These are phyloP conservation scores for Phaeophleospora eucalypticola DNA, from an alignment of 2,329 filamentous ascomycete species.

Conservation along the genomic window DNA sequence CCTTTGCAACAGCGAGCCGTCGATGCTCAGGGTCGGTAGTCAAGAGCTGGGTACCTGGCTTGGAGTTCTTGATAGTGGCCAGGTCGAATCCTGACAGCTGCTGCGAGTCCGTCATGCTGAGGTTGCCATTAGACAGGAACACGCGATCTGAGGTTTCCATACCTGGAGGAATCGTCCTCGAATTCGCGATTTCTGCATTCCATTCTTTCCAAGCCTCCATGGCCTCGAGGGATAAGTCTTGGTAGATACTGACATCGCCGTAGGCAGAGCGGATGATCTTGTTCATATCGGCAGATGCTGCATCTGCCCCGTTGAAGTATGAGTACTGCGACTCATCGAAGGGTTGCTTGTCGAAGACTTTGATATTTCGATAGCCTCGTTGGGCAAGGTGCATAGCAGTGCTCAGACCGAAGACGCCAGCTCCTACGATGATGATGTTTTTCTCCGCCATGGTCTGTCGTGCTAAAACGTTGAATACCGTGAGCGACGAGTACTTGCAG, in stretches of 20 bases:
- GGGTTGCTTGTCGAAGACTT: conserved; percentile 10
- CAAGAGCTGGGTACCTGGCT: conserved; percentile 6
- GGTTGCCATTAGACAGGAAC: conserved; percentile 1
- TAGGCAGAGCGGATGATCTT: conserved; percentile 22
- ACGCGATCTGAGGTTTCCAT: neutral
- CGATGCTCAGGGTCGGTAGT: conserved; percentile 3
- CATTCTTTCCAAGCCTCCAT: conserved; percentile 32
- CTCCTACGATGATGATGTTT: conserved; percentile 34
- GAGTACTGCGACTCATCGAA: conserved; percentile 13
- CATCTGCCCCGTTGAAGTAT: conserved; percentile 15
- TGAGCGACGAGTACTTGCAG: too few relatives aligned
- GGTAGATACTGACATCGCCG: conserved; percentile 17
- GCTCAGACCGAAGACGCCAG: conserved; percentile 40
- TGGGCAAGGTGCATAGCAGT: conserved; percentile 28
- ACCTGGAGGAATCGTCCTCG: neutral
- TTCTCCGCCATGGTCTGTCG: too few relatives aligned
- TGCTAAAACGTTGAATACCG: too few relatives aligned
- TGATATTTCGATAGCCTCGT: conserved; percentile 15
- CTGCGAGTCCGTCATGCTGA: conserved; percentile 4
- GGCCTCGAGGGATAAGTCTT: conserved; percentile 16
- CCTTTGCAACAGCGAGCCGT: conserved; percentile 5
- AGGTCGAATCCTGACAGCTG: conserved; percentile 6
- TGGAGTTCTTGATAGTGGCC: neutral
- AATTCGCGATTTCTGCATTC: conserved; percentile 18
- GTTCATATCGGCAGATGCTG: conserved; percentile 20